Conservation (phyloP, 2,329 filamentous ascomycete species). For the Boeremia exigua region DNA sequence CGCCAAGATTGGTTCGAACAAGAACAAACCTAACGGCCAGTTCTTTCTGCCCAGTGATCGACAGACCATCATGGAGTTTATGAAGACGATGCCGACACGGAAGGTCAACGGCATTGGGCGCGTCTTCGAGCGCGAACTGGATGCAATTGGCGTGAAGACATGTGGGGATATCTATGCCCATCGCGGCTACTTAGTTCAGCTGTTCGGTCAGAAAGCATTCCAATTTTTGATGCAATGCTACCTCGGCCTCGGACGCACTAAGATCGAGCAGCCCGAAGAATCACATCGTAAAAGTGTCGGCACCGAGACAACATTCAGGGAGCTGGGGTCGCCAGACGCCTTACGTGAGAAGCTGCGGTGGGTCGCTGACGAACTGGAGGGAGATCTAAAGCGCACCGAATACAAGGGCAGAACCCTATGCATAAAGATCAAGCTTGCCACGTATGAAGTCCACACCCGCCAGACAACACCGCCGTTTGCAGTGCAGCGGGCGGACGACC, state of each 20-base stretch:
- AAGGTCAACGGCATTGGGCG: conserved; percentile 96
- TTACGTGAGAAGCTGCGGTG: conserved; percentile 79
- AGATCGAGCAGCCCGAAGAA: conserved; percentile 83
- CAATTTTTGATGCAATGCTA: conserved; percentile 85
- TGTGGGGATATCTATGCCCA: conserved; percentile 86
- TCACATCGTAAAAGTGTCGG: conserved; percentile 93
- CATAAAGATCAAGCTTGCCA: conserved; percentile 92
- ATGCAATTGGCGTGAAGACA: conserved; percentile 83
- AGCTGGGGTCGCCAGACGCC: conserved; percentile 71
- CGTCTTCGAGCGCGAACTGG: conserved; percentile 88
- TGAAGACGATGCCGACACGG: conserved; percentile 79
- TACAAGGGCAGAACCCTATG: conserved; percentile 91
- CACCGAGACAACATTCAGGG: conserved; percentile 88
- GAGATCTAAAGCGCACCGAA: conserved; percentile 78
- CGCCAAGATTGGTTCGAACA: conserved; percentile 93
- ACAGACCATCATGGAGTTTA: conserved; percentile 79
- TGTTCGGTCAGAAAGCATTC: conserved; percentile 92
- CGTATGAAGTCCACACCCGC: conserved; percentile 87
- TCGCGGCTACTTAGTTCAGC: conserved; percentile 72
- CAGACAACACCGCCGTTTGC: conserved; percentile 78
- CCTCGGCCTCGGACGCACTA: conserved; percentile 84
- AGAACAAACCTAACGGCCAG: conserved; percentile 96
- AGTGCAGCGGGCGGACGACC: conserved; percentile 75
- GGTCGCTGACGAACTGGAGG: conserved; percentile 85
- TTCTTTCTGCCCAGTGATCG: conserved; percentile 77